Conservation (phyloP, 441 rosid genomes). For the Eutrema salsugineum region DNA sequence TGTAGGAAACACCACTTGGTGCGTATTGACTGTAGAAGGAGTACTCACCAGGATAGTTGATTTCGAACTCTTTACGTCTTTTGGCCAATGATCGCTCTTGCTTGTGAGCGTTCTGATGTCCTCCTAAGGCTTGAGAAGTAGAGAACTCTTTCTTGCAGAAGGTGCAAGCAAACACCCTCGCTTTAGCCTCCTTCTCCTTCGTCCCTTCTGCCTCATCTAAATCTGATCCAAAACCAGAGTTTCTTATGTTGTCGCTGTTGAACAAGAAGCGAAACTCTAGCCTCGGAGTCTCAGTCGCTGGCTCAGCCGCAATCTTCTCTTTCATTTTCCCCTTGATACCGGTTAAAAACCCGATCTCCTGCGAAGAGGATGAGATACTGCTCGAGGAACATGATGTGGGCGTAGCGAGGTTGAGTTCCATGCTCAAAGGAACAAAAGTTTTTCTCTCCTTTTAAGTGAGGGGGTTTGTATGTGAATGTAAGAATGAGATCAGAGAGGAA, state of each 20-base stretch:
- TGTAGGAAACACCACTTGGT: slow-evolving; percentile 24
- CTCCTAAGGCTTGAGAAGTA: slow-evolving; percentile 47
- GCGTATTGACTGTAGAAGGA: slow-evolving; percentile 18
- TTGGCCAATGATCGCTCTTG: slow-evolving; percentile 51
- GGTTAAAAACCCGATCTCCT: not conserved
- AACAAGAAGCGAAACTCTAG: slow-evolving; percentile 25
- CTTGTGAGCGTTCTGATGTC: slow-evolving; percentile 62
- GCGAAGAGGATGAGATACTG: slow-evolving; percentile 28
- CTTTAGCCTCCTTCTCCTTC: slow-evolving; percentile 1
- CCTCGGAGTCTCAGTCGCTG: slow-evolving; percentile 13
- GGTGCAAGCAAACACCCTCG: slow-evolving; percentile 30
- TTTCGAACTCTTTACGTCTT: slow-evolving; percentile 39
- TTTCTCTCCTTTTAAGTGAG: not conserved
- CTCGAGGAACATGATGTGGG: slow-evolving; percentile 27
- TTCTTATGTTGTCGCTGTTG: slow-evolving; percentile 14
- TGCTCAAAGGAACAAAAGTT: slow-evolving; percentile 12
- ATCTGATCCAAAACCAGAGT: slow-evolving; percentile 6
- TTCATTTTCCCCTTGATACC: slow-evolving; percentile 20
- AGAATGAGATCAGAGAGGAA: slow-evolving; percentile 13
- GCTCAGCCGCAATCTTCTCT: not conserved
- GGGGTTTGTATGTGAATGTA: not conserved
- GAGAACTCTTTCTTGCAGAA: slow-evolving; percentile 36
- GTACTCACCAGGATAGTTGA: slow-evolving; percentile 32
- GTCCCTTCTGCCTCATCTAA: slow-evolving; percentile 15
- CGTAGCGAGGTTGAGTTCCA: slow-evolving; percentile 25